Base-by-base conservation (phyloP, 139 green algal species). In the Picochlorum costavermella region DNA sequence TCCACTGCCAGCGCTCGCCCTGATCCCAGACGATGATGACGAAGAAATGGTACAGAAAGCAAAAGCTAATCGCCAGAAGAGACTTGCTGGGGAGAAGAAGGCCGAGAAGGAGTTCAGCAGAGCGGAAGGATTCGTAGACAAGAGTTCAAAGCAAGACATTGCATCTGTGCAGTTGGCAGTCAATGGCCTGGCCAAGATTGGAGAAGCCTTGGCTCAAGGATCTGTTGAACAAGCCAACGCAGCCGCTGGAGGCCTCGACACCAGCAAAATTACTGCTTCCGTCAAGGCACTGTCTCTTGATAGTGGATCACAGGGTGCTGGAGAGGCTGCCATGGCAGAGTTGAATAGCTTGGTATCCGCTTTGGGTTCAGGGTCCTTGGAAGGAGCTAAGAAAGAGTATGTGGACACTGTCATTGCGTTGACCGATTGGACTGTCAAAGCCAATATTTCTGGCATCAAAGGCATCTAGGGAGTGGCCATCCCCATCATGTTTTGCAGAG, bases 21-120 rank as follows among this genome's bases (percentile, higher is more conserved):
- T 86, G 1, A 81, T 86, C 45, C 81, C 81, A 2, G 81, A 90
- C 46, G 84, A 90, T 62, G 84, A 90, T 45, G 84, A 90, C 67
- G 79, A 87, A 75, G 81, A 88, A 57, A 62, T 90, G 53, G 49
- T 90, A 11, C 67, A 75, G 63, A 78, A 73, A 60, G 84, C 84
- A 17, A 81, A 80, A 49, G 79, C 77, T 30, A 88, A 84, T 61
- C 75, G 84, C 29, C 69, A 74, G 56, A 50, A 46, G 11, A 63
- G 70, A 23, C 50, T 86, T 57, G 65, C 49, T 1, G 37, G 20
- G 3, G 72, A 83, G 30, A 58, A 68, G 4, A 50, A 68, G 58
- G 11, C 69, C 64, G 53, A 71, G 50, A 29, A 30, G 53, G 50
- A 17, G 6, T 71, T 64, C 40, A 25, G 13, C 20, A 60, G 64